Conservation (phyloP, 345 rosid genomes). For the Gossypium ekmanianum region DNA sequence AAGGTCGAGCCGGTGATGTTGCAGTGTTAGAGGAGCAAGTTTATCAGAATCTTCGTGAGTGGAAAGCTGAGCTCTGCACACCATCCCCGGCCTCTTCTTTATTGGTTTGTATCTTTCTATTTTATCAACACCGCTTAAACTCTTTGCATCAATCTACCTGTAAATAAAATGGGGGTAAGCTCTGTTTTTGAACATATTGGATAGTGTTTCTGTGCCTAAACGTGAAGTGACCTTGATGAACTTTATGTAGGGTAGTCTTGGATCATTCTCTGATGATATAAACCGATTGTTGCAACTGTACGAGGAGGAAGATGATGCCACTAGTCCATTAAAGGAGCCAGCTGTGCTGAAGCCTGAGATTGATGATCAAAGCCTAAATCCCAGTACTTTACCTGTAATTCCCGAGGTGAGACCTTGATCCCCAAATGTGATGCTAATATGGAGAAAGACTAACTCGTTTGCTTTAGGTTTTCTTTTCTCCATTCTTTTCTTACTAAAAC, state of each 20-base stretch:
- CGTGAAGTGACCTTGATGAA: conserved; percentile 15
- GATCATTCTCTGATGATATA: conserved; percentile 57
- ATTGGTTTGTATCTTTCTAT: conserved; percentile 37
- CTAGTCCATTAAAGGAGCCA: conserved; percentile 49
- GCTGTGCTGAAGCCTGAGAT: conserved; percentile 39
- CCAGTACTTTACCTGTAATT: conserved; percentile 20
- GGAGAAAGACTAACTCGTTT: not conserved
- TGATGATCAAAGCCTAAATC: conserved; percentile 32
- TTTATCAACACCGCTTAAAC: not conserved
- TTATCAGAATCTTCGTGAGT: conserved; percentile 56
- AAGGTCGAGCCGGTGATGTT: conserved; percentile 47
- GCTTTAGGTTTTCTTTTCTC: not conserved
- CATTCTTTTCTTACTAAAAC: not conserved
- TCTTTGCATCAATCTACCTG: not conserved
- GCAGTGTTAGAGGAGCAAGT: conserved; percentile 64
- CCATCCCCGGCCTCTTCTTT: conserved; percentile 65
- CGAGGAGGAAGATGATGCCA: conserved; percentile 82
- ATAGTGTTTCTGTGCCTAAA: not conserved
- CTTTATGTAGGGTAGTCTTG: conserved; percentile 56
- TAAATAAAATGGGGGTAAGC: not conserved
- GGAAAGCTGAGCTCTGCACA: conserved; percentile 64
- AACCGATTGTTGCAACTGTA: conserved; percentile 46
- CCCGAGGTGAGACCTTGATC: conserved; percentile 41
- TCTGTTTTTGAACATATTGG: not conserved
- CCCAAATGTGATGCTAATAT: conserved; percentile 2